Base-by-base conservation (phyloP, 2,329 filamentous ascomycete species). In the Neonectria punicea region DNA sequence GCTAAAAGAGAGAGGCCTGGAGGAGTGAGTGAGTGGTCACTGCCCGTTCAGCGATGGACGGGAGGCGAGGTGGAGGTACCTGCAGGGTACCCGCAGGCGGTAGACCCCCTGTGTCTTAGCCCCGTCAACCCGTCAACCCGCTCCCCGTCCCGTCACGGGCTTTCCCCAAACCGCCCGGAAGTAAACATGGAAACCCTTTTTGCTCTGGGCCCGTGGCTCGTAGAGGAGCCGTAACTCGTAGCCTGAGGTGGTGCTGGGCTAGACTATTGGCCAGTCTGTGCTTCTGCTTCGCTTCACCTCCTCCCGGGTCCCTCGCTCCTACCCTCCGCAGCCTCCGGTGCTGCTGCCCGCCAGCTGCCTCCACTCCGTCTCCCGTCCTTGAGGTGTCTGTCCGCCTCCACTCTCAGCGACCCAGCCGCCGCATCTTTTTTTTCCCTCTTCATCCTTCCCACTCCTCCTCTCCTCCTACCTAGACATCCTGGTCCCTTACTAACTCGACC, bases 131-230 rank as follows among this genome's bases (percentile, higher is more conserved):
- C 67, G 60, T 58, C 60, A 58, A 61, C 58, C 61, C 65, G 57
- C 60, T 64, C 61, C 70, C 67, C 59, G 61, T 73, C 68, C 70
- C 68, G 63, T 63, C 58, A 61, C 66, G 62, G 56, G 53, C 71
- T 65, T 73, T 67, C 41, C 71, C 70, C 65, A 73, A 73, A 73
- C 67, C 61, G 62, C 69, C 63, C 61, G 58, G 57, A 72, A 73
- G 71, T 73, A 73, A 73, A 73, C 71, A 73, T 6, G 25, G 25
- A 25, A 25, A 25, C 65, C 53, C 60, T 58, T 20, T 20, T 43
- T 20, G 39, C 39, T n/a, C n/a, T n/a, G n/a, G n/a, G n/a, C n/a
- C n/a, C n/a, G n/a, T n/a, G n/a, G n/a, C n/a, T n/a, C 22, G 25
- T 25, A 25, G 25, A 25, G 25, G 13, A 34, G 32, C 11, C 32